Conservation (phyloP, 345 rosid species). For the Hypericum perforatum region DNA sequence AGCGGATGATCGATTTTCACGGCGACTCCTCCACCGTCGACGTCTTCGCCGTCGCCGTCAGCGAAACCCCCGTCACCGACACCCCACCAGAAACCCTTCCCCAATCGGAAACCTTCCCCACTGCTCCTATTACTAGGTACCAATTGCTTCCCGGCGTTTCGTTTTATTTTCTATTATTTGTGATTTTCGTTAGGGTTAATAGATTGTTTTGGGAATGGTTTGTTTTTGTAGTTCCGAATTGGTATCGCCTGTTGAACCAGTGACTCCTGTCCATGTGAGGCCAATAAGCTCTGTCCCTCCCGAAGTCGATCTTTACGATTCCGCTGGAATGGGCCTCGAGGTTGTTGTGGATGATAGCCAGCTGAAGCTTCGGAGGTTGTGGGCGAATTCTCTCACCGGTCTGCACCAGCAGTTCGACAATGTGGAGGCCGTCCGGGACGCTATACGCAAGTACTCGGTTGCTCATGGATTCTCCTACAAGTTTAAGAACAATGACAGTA, state of each 20-base stretch:
- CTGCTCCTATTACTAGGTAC: constrained; percentile 21
- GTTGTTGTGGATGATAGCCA: constrained; percentile 2
- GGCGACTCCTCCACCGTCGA: constrained; percentile 16
- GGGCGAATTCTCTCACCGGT: constrained; percentile 25
- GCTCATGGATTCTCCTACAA: constrained; percentile 20
- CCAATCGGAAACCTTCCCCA: constrained; percentile 5
- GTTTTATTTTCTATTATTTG: too few species aligned
- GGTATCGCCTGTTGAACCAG: constrained; percentile 15
- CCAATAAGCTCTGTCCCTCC: constrained; percentile 12
- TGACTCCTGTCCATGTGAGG: constrained; percentile 13
- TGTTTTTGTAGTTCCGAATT: constrained; percentile 22
- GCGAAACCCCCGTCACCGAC: constrained; percentile 3
- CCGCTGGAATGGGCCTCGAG: neutral
- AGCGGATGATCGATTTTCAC: constrained; percentile 21
- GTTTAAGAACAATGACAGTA: constrained; percentile 18
- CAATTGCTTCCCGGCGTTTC: neutral
- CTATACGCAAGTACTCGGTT: constrained; percentile 16
- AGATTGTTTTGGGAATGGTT: neutral
- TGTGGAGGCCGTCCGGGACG: constrained; percentile 19
- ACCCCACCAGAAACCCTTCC: too few species aligned
- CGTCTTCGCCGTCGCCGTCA: constrained; percentile 16
- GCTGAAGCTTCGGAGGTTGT: constrained; percentile 21
- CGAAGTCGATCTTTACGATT: constrained; percentile 9
- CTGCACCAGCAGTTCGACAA: constrained; percentile 23
- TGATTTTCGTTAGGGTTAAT: too few species aligned